A percentile compares a stretch with the other conserved stretches of the same genome.
phyloP scores from a whole-genome alignment of 177 flowering plant species.

The Vitis hybrid region DNA sequence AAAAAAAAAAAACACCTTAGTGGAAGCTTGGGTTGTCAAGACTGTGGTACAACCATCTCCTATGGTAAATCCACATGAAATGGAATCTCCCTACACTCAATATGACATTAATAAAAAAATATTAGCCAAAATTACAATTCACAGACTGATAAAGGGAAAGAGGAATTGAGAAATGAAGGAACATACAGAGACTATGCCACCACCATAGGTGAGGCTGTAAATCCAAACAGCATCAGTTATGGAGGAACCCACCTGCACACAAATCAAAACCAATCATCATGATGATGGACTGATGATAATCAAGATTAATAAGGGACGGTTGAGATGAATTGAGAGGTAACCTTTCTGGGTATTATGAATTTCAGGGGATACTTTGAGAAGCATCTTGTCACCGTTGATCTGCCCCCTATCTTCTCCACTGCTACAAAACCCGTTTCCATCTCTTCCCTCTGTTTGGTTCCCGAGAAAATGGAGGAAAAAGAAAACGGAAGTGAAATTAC shows the following conservation, averaged over 20 bases:
- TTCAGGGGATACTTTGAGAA: slow-evolving; percentile 92
- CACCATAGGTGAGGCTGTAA: slow-evolving; percentile 90
- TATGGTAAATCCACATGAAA: slow-evolving; percentile 57
- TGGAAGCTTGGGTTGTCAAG: slow-evolving; percentile 91
- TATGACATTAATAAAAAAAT: neutral
- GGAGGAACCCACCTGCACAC: slow-evolving; percentile 62
- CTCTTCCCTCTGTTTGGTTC: slow-evolving; percentile 13
- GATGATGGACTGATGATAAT: neutral
- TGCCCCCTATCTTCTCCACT: slow-evolving; percentile 71
- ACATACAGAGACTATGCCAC: slow-evolving; percentile 93
- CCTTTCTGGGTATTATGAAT: slow-evolving; percentile 87
- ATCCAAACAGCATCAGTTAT: slow-evolving; percentile 85
- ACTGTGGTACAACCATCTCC: slow-evolving; percentile 76
- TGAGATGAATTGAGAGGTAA: slow-evolving; percentile 12
- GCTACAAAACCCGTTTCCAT: slow-evolving; percentile 58
- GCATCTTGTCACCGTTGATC: slow-evolving; percentile 71
- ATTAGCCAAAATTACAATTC: neutral
- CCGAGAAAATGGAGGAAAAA: neutral
- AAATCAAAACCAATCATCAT: neutral
- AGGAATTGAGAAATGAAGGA: slow-evolving; percentile 5
- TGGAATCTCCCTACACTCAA: slow-evolving; percentile 66
- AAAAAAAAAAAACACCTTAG: slow-evolving; percentile 54
- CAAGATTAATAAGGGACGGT: neutral
- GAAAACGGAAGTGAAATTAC: no score
- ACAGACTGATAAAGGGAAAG: slow-evolving; percentile 4